Evolutionary conservation across 306 rosid genomes (phyloP).

Genomic region (Sesbania bispinosa): DNA sequence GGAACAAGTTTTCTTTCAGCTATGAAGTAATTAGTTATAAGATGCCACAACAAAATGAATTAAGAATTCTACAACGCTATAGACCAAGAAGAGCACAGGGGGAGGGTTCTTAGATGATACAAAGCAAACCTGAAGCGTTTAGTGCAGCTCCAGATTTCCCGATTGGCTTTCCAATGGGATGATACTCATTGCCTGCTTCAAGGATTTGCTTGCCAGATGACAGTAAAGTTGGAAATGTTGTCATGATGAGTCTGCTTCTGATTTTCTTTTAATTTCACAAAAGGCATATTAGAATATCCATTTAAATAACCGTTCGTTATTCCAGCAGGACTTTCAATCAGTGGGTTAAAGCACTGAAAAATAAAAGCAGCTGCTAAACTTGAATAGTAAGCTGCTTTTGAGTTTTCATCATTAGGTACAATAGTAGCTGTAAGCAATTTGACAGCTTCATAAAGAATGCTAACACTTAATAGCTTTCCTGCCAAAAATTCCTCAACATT

Average conservation of each 20-base stretch:
- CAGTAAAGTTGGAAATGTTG: slow-evolving; percentile 26
- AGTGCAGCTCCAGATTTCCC: slow-evolving; percentile 57
- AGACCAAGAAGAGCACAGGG: not conserved
- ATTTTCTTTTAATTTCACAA: slow-evolving; percentile 15
- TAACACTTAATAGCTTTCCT: no score
- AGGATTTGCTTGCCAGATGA: slow-evolving; percentile 61
- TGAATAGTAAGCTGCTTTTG: slow-evolving; percentile 50
- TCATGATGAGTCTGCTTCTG: not conserved
- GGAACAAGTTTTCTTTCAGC: not conserved
- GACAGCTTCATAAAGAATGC: no score
- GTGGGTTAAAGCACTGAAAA: no score
- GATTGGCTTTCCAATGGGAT: slow-evolving; percentile 67
- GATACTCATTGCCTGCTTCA: slow-evolving; percentile 38
- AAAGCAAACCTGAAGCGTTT: slow-evolving; percentile 66
- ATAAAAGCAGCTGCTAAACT: no score
- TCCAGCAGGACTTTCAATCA: no score
- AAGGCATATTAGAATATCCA: no score
- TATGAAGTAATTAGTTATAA: not conserved
- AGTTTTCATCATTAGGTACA: slow-evolving; percentile 51
- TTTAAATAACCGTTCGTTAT: no score
- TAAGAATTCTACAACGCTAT: not conserved
- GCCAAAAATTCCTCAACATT: no score
- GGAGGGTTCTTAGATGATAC: not conserved
- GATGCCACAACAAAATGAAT: no score
- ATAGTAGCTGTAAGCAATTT: slow-evolving; percentile 41